Conservation (phyloP, 208 protist genomes). For the Leishmania tropica region DNA sequence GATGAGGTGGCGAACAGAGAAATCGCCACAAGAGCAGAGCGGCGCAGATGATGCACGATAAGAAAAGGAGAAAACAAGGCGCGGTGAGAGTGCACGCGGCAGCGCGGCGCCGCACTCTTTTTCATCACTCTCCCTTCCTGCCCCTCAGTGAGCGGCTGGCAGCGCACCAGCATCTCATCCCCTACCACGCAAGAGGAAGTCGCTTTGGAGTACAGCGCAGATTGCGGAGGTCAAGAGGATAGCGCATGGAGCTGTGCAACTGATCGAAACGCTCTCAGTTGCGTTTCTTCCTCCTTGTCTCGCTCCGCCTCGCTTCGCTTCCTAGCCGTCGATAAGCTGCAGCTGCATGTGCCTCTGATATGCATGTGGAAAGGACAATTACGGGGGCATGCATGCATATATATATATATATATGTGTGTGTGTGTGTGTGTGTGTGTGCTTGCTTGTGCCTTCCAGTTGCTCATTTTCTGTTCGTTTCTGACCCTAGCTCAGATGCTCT, state of each 20-base stretch:
- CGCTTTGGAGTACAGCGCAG: not conserved
- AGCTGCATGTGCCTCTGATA: not conserved
- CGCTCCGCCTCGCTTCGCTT: not conserved
- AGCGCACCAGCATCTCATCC: not conserved
- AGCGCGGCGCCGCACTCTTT: not conserved
- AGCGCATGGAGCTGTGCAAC: not conserved
- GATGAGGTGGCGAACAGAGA: not conserved
- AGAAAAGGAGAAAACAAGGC: not conserved
- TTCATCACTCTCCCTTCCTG: not conserved
- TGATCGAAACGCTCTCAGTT: not conserved
- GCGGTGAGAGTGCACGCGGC: not conserved
- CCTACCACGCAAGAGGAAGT: not conserved
- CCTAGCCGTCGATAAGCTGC: not conserved
- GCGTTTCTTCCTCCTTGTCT: not conserved
- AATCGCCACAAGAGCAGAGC: not conserved
- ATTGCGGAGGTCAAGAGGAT: not conserved
- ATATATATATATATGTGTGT: too few relatives aligned
- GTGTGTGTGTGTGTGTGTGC: too few relatives aligned
- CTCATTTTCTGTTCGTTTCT: too few relatives aligned
- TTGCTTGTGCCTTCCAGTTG: too few relatives aligned
- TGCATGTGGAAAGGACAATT: not conserved
- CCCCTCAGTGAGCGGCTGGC: not conserved
- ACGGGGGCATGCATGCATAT: too few relatives aligned
- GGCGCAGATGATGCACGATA: not conserved
- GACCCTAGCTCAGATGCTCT: too few relatives aligned